Base-by-base conservation (phyloP, 306 rosid species). In the Gastrolobium villosum region DNA sequence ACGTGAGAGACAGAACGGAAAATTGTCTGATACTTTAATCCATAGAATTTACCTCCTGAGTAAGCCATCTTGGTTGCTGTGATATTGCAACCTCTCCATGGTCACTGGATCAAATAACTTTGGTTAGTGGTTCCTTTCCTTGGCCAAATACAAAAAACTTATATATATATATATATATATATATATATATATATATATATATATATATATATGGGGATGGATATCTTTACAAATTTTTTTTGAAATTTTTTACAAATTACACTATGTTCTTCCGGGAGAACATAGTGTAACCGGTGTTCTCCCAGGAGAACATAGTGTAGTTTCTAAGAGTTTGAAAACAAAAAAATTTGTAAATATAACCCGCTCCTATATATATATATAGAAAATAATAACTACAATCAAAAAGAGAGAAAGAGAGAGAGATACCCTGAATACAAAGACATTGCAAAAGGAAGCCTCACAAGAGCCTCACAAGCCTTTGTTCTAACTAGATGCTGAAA, bases 31-130 rank as follows among this genome's bases (percentile, higher is more conserved):
- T 43, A 67, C 26, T 77, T 75, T 79, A 88, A 79, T 53, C 49
- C 63, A 46, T 62, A 57, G 76, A 71, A 56, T 34, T 63, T 73
- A 65, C 88, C 79, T 79, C 85, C 53, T 77, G 69, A 49, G 45
- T 72, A 74, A 86, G 45, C 98, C 97, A 94, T 20, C 63, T 92
- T 78, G 98, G 87, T 80, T 90, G 89, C 57, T 86, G 79, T 65
- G 97, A 91, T 59, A 94, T 81, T 72, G 91, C 90, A 81, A 86
- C 94, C 45, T 94, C 98, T 26, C 91, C 91, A 82, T 90, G 97
- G 46, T 84, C 80, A 85, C 98, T 88, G 80, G 5, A 6, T 53
- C 63, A 63, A 60, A 72, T 46, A 8, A 67, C 52, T 34, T 72
- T 30, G 32, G 2, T 83, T 37, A 60, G 41, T 30, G 2, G 8